Evolutionary conservation across 2,329 filamentous ascomycete species (phyloP).

Genomic region (Stemphylium vesicarium): DNA sequence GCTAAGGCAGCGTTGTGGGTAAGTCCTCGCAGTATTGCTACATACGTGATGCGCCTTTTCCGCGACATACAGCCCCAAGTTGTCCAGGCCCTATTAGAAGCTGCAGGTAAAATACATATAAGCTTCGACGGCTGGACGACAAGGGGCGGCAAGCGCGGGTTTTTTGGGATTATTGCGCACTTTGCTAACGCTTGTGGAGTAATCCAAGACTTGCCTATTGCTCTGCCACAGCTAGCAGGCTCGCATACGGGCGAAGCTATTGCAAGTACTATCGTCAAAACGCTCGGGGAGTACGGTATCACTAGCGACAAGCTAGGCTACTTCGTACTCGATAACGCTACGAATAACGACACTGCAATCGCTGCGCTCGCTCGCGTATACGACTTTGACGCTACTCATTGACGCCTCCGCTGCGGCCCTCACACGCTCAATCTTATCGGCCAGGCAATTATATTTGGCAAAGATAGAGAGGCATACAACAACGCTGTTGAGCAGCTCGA

Average conservation of each 20-base stretch:
- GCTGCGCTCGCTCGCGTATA: background rate
- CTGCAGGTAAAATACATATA: constrained; percentile 6
- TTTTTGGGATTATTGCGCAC: constrained; percentile 14
- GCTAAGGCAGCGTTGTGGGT: constrained; percentile 4
- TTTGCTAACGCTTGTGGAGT: background rate
- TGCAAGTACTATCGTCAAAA: background rate
- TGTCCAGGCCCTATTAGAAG: background rate
- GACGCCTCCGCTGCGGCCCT: constrained; percentile 7
- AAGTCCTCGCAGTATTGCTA: background rate
- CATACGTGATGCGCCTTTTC: constrained; percentile 5
- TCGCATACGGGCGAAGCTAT: background rate
- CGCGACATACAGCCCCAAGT: background rate
- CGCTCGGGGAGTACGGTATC: constrained; percentile 1
- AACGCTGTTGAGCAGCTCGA: background rate
- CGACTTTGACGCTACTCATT: constrained; percentile 1
- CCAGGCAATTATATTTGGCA: background rate
- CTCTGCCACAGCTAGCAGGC: background rate
- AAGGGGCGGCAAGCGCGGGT: too few species aligned
- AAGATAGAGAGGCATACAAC: background rate
- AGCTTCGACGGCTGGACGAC: constrained; percentile 18
- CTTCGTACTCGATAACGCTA: constrained; percentile 13
- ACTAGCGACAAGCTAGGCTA: constrained; percentile 2
- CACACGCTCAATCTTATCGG: too few species aligned
- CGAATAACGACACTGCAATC: constrained; percentile 8
- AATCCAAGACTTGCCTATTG: background rate